phyloP scores from a whole-genome alignment of 129 eudicot species.

The Erigeron canadensis region DNA sequence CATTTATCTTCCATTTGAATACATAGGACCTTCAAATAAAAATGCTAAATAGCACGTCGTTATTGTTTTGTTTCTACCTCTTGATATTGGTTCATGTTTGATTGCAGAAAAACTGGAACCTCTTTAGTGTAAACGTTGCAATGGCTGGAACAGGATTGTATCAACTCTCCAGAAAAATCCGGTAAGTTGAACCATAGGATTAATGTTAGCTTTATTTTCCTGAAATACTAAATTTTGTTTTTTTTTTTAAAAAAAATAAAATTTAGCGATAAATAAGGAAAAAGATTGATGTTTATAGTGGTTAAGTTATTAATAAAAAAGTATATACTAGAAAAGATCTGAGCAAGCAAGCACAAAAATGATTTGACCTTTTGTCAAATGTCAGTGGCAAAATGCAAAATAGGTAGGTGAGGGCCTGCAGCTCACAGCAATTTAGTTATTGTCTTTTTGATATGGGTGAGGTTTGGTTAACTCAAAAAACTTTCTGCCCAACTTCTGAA shows the following conservation, averaged over 20 bases:
- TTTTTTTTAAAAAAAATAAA: constrained; percentile 12
- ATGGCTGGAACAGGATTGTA: constrained; percentile 95
- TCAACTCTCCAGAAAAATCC: constrained; percentile 80
- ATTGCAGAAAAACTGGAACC: constrained; percentile 98
- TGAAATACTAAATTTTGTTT: background rate
- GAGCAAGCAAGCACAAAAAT: background rate
- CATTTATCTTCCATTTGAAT: too few species aligned
- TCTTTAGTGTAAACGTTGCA: constrained; percentile 88
- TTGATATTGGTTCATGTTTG: constrained; percentile 20
- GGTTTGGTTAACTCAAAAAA: too few species aligned
- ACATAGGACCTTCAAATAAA: too few species aligned
- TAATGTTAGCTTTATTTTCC: constrained; percentile 2
- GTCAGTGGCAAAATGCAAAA: too few species aligned
- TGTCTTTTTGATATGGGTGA: too few species aligned
- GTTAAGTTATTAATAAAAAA: background rate
- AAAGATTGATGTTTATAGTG: background rate
- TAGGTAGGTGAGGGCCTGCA: too few species aligned
- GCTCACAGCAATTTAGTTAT: too few species aligned
- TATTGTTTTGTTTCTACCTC: background rate
- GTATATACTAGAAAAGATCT: background rate
- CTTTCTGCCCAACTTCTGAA: too few species aligned
- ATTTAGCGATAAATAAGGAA: constrained; percentile 3
- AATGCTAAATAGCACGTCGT: background rate
- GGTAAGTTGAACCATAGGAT: constrained; percentile 42
- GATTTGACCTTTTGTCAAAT: too few species aligned